These are phyloP conservation scores for Calonectria hongkongensis DNA, from an alignment of 2,329 filamentous ascomycete genomes.

Conservation along the genomic window DNA sequence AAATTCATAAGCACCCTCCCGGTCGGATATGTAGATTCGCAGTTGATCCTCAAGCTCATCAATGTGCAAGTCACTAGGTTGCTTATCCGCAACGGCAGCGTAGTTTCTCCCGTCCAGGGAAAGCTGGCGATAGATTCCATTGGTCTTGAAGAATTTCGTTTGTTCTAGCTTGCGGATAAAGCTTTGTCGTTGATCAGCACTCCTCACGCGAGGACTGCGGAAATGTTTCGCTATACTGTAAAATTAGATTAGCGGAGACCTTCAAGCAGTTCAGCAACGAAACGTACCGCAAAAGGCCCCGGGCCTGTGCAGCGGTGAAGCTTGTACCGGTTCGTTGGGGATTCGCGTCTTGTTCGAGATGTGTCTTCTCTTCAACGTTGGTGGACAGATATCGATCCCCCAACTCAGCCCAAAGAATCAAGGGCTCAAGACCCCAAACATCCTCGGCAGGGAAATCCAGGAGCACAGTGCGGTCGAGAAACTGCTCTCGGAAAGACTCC, in stretches of 20 bases:
- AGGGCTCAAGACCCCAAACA: slow-evolving; percentile 18
- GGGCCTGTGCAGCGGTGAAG: background rate
- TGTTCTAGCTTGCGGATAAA: slow-evolving; percentile 5
- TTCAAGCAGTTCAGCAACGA: background rate
- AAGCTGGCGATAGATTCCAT: slow-evolving; percentile 7
- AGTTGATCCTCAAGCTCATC: slow-evolving; percentile 9
- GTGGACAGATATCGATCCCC: slow-evolving; percentile 18
- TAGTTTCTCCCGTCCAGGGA: slow-evolving; percentile 6
- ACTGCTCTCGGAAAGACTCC: slow-evolving; percentile 4
- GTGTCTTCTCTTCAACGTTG: slow-evolving; percentile 14
- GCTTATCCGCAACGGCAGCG: slow-evolving; percentile 7
- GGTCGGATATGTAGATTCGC: slow-evolving; percentile 16
- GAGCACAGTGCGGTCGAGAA: background rate
- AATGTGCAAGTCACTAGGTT: slow-evolving; percentile 10
- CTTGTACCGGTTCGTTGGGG: background rate
- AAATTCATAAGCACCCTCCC: slow-evolving; percentile 15
- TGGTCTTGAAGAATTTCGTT: slow-evolving; percentile 14
- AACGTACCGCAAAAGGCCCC: slow-evolving; percentile 8
- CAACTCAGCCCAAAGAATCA: slow-evolving; percentile 24
- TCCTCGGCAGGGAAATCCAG: slow-evolving; percentile 16
- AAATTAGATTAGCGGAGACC: background rate
- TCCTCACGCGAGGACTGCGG: slow-evolving; percentile 6
- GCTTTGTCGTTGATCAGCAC: background rate
- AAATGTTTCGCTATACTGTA: slow-evolving; percentile 6
- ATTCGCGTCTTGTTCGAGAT: slow-evolving; percentile 7